A percentile compares a stretch with the other conserved stretches of the same genome.
Evolutionary conservation across 371 early-diverging fungal genomes (phyloP).

Genomic region (Basidiobolus heterosporus): DNA sequence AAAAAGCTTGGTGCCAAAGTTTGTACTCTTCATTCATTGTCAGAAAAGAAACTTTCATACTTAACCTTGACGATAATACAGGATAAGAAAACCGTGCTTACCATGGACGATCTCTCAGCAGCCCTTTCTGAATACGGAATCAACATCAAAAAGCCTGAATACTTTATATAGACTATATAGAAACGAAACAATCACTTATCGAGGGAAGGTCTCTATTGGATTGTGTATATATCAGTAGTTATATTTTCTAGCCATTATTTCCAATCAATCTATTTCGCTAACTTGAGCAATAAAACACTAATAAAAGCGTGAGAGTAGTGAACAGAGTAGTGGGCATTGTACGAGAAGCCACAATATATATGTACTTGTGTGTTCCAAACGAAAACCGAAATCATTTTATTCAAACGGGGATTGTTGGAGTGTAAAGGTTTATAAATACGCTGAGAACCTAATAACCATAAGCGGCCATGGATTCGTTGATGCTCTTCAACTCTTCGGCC

Average conservation of each 20-base stretch:
- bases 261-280: not conserved
- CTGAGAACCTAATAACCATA: conserved; percentile 30
- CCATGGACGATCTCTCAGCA: conserved; percentile 81
- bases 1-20: conserved; percentile 11
- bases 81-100: conserved; percentile 70
- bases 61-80: conserved; percentile 9
- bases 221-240: too few relatives aligned
- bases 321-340: too few relatives aligned
- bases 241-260: not conserved
- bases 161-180: conserved; percentile 29
- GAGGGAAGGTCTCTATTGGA: conserved; percentile 1
- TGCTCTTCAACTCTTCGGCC: conserved; percentile 26
- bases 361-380: too few relatives aligned
- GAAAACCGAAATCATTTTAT: too few relatives aligned
- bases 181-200: too few relatives aligned
- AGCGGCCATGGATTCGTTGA: conserved; percentile 32
- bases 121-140: conserved; percentile 88
- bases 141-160: conserved; percentile 86
- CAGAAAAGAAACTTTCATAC: not conserved
- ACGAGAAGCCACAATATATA: too few relatives aligned
- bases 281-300: too few relatives aligned
- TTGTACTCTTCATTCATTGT: not conserved
- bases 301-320: too few relatives aligned
- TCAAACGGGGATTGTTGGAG: too few relatives aligned
- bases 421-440: not conserved